Evolutionary conservation across 176 grass and related monocot genomes (phyloP), one percentile per base, ranked within the genome.

Genomic region (Zea luxurians): DNA sequence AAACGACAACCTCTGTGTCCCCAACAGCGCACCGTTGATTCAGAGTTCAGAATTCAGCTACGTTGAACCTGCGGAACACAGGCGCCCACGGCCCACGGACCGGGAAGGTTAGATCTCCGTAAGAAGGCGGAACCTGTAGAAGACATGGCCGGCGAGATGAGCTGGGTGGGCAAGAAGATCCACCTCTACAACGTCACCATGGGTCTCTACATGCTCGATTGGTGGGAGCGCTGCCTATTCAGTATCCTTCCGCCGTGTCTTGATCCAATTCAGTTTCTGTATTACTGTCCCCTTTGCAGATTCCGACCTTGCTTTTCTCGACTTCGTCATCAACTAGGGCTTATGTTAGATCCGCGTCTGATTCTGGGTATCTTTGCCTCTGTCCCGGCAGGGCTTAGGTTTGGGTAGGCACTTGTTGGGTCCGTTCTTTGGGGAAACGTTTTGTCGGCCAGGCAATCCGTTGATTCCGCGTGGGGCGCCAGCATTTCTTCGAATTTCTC

Each of bases 161-260:
- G 64, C 13, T 89, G 82, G 86, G 58, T 77, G 15, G 75, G 46
- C 64, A 83, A 78, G 70, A 89, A 89, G 82, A 89, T 89, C 71
- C 86, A 89, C 49, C 82, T 89, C 71, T 89, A 84, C 82, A 89
- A 89, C 64, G 86, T 89, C 63, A 89, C 86, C 64, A 84, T 89
- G 86, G 86, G 86, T 17, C 86, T 89, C 13, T 89, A 89, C 82
- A 84, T 89, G 86, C 82, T 89, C 71, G 86, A 89, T 77, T 89
- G 86, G 86, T 89, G 86, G 86, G 86, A 89, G 82, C 86, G 77
- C 35, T 84, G 72, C 77, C 77, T 89, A 74, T 89, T 89, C 81
- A 89, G 86, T 84, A 89, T 89, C 86, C 86, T 89, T 75, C 0
- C 3, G 45, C 52, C 64, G 15, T 37, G 45, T 38, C 13, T 65